Base-by-base conservation (phyloP, 768 basidiomycete genomes). In the Tubosaeta sp. region DNA sequence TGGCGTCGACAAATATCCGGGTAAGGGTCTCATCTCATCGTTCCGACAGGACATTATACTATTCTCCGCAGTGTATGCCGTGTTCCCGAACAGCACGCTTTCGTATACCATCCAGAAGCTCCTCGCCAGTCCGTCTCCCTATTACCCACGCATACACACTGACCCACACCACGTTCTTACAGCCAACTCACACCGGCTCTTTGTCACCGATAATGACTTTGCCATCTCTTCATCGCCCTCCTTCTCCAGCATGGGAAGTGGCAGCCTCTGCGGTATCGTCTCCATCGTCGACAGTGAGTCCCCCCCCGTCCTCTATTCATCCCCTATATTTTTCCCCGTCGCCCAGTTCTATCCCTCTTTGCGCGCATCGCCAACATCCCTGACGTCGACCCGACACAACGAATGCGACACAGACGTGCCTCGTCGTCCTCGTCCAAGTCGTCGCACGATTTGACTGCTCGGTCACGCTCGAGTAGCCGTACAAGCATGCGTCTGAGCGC, bases 151-250 rank as follows among this genome's bases (percentile, higher is more conserved):
- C 40, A 48, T 24, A 48, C 10, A 27, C 27, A 45, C 47, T 54
- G 49, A 44, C 55, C 38, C 27, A 32, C 41, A 8, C n/a, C 25
- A n/a, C 16, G 8, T 25, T 32, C 16, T n/a, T 11, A 11, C 55
- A 91, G 90, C 90, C 31, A 86, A 84, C 63, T 74, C 90, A 0
- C 89, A 90, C 61, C 80, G 90, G 25, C 74, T 92, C 11, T 91
- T 92, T 62, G 81, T 91, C 19, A 86, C 83, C 2, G 78, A 79
- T 47, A 59, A 58, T 34, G 87, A 90, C 46, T 73, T 78, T 8
- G 54, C 69, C 2, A 69, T 71, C 44, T 69, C 79, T 14, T 69
- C 76, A 2, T 82, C 84, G 1, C 79, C 82, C 2, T 59, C 77
- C 10, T 55, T 74, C 49, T 68, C 77, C 21, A 64, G 41, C 29